phyloP scores from a whole-genome alignment of 441 rosid species.

The Erysimum cheiri region DNA sequence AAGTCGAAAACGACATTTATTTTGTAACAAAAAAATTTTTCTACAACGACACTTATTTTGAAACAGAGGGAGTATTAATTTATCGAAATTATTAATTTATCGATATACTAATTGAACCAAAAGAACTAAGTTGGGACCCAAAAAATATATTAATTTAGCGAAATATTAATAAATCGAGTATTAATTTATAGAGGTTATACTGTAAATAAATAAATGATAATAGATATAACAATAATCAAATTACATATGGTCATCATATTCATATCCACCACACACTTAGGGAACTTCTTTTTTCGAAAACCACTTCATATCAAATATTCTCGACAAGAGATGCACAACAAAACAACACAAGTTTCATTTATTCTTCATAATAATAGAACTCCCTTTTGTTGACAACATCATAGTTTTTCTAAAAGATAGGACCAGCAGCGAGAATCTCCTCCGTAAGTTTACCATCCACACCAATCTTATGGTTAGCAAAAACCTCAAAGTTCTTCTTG shows the following conservation, averaged over 20 bases:
- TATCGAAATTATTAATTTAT: too few relatives aligned
- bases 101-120: too few relatives aligned
- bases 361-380: not conserved
- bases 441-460: conserved; percentile 66
- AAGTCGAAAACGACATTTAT: too few relatives aligned
- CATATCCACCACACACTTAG: not conserved
- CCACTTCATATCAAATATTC: not conserved
- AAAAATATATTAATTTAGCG: too few relatives aligned
- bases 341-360: conserved; percentile 17
- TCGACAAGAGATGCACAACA: conserved; percentile 10
- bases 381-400: conserved; percentile 13
- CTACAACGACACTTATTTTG: too few relatives aligned
- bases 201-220: too few relatives aligned
- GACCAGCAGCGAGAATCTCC: conserved; percentile 86
- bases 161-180: too few relatives aligned
- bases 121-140: too few relatives aligned
- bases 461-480: conserved; percentile 75
- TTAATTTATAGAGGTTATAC: too few relatives aligned
- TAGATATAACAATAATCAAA: not conserved
- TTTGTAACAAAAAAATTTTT: too few relatives aligned
- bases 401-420: conserved; percentile 49
- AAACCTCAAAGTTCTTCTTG: conserved; percentile 76
- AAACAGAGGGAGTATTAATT: too few relatives aligned
- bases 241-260: conserved; percentile 2
- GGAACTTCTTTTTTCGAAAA: not conserved